Conservation (phyloP, 2,329 filamentous ascomycete species). For the Shiraia sp. region DNA sequence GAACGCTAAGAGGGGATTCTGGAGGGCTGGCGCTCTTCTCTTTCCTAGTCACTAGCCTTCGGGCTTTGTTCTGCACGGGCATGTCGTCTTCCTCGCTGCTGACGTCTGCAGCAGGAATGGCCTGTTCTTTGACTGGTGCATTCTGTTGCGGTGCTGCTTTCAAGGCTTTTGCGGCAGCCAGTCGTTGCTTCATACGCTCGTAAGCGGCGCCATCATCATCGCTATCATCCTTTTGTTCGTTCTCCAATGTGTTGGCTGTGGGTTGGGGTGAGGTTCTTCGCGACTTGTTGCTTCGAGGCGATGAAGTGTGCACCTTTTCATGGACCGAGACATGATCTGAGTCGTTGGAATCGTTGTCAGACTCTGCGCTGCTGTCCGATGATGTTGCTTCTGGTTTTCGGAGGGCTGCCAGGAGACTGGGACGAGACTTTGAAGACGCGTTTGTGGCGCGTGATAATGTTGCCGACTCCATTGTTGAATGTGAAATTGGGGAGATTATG, state of each 20-base stretch:
- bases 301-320: slow-evolving; percentile 36
- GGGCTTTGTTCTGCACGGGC: slow-evolving; percentile 25
- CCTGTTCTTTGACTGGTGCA: slow-evolving; percentile 1
- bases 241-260: slow-evolving; percentile 1
- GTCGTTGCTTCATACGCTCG: slow-evolving; percentile 51
- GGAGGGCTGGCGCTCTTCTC: slow-evolving; percentile 17
- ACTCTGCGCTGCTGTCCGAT: slow-evolving; percentile 48
- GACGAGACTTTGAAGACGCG: slow-evolving; percentile 23
- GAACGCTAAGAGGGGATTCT: slow-evolving; percentile 18
- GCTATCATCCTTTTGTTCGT: slow-evolving; percentile 30
- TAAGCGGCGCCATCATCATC: slow-evolving; percentile 48
- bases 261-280: neutral
- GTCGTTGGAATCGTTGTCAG: slow-evolving; percentile 35
- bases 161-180: slow-evolving; percentile 38
- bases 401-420: slow-evolving; percentile 25
- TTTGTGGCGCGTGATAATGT: slow-evolving; percentile 8
- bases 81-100: slow-evolving; percentile 35
- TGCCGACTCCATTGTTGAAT: neutral
- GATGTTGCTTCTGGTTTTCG: slow-evolving; percentile 19
- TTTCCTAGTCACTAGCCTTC: slow-evolving; percentile 13
- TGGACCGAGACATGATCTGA: slow-evolving; percentile 7
- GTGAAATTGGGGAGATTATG: neutral
- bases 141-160: slow-evolving; percentile 10
- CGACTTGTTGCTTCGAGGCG: slow-evolving; percentile 35
- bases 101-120: slow-evolving; percentile 7